Evolutionary conservation across 805 yeast genomes (phyloP), one percentile per base, ranked within the genome.

Genomic region (Lachancea cidri): DNA sequence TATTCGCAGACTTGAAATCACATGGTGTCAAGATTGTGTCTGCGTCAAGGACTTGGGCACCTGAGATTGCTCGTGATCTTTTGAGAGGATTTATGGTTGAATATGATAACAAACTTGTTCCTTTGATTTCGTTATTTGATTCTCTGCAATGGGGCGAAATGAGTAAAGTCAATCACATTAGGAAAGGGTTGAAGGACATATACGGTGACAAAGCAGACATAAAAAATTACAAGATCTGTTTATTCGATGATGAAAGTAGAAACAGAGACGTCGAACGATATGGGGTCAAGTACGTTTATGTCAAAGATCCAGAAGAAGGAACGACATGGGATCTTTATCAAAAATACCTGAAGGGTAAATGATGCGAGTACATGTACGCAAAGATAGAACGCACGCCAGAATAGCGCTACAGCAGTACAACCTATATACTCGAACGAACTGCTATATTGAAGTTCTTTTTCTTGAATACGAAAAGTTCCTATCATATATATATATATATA

Each of bases 11-110:
- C 41, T 62, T 87, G 41, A 61, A 63, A 22, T 62, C 62, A 1
- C 63, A 76, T 15, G 66, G 58, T 3, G 79, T 81, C 5, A 62
- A 58, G 25, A 71, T 85, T 1, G 72, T 82, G 20, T 79, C 82
- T 3, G 96, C 96, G 0, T 81, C 91, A 18, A 68, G 95, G 50
- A 87, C 96, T 0, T 76, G 77, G 45, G 76, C 86, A 1, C 95
- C 95, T 0, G 68, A 73, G n/a, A 66, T 83, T n/a, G 96, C 96
- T 2, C 69, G 70, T 47, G 75, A 77, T 40, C 60, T 87, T 54
- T 62, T 86, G 39, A 66, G 71, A 6, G 58, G 71, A 42, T 68
- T 83, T 27, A 68, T 72, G 29, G 62, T 86, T 1, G 72, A 73
- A 33, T 50, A 50, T 35, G 73, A 69, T n/a, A 66, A 64, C 33